These are phyloP conservation scores for Aspergillus pseudonomiae DNA, from an alignment of 2,329 filamentous ascomycete genomes.

Conservation along the genomic window DNA sequence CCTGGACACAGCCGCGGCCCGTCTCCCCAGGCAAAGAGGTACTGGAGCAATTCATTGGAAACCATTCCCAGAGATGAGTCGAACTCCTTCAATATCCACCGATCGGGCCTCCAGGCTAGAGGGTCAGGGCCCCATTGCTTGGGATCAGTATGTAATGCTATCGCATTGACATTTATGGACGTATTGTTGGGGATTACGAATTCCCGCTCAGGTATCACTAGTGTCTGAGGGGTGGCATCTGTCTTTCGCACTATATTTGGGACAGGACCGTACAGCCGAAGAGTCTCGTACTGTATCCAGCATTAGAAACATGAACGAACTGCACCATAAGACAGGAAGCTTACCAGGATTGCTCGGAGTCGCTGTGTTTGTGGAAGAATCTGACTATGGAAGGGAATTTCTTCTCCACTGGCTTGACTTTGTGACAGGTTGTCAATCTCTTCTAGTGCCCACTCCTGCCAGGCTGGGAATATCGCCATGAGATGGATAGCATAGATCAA, in stretches of 20 bases:
- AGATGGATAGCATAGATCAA: conserved; percentile 6
- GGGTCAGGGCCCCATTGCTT: not conserved
- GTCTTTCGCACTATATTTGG: conserved; percentile 3
- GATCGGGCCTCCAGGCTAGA: conserved; percentile 3
- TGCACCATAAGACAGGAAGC: not conserved
- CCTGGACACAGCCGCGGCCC: conserved; percentile 5
- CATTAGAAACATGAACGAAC: not conserved
- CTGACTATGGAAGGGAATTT: not conserved
- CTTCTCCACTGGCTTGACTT: no score
- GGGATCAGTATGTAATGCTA: conserved; percentile 4
- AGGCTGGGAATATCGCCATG: conserved; percentile 5
- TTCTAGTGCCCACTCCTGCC: conserved; percentile 7
- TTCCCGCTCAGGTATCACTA: not conserved
- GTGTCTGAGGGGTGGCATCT: not conserved
- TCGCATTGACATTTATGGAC: not conserved
- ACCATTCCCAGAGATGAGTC: not conserved
- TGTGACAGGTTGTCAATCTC: not conserved
- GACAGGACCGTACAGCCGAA: conserved; percentile 7
- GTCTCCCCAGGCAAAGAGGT: conserved; percentile 1
- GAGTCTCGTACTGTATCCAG: conserved; percentile 4
- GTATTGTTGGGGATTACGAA: not conserved
- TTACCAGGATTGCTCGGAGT: conserved; percentile 7
- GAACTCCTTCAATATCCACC: not conserved
- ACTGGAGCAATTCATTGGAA: not conserved
- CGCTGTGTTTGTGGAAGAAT: not conserved